Conservation (phyloP, 2,329 filamentous ascomycete species). For the Cladobotryum mycophilum region DNA sequence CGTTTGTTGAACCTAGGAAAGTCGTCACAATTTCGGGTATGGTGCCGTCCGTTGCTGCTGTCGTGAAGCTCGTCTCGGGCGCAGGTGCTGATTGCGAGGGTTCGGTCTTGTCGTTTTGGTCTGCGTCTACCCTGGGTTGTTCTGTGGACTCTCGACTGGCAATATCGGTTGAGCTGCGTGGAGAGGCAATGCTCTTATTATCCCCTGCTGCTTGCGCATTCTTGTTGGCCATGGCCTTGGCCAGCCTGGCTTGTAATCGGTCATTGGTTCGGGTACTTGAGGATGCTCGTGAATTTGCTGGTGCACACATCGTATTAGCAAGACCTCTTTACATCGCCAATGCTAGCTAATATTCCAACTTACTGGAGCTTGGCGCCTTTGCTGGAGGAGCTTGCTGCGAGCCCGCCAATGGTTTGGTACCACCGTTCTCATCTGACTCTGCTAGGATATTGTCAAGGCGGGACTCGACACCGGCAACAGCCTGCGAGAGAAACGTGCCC, state of each 20-base stretch:
- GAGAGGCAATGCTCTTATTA: conserved; percentile 37
- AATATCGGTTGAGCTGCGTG: conserved; percentile 32
- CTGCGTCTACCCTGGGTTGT: conserved; percentile 23
- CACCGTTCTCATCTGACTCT: conserved; percentile 51
- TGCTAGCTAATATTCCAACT: neutral
- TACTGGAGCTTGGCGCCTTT: conserved; percentile 21
- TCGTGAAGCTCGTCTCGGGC: conserved; percentile 7
- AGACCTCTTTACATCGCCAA: neutral
- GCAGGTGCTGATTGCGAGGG: conserved; percentile 8
- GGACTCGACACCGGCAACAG: conserved; percentile 89
- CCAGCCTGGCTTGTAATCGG: conserved; percentile 80
- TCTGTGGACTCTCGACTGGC: conserved; percentile 23
- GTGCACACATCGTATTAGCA: conserved; percentile 1
- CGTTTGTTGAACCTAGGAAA: neutral
- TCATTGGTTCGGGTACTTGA: conserved; percentile 52
- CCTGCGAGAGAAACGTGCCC: conserved; percentile 79
- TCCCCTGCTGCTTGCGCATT: conserved; percentile 31
- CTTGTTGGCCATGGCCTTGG: conserved; percentile 76
- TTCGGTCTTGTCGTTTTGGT: conserved; percentile 15
- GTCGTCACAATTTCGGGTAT: neutral
- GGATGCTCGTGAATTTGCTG: conserved; percentile 54
- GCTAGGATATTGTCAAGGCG: conserved; percentile 85
- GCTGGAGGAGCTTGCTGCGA: conserved; percentile 14
- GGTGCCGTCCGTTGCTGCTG: neutral
- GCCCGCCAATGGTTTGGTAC: conserved; percentile 11